phyloP scores from a whole-genome alignment of 495 filamentous ascomycete species.

The Choiromyces venosus region DNA sequence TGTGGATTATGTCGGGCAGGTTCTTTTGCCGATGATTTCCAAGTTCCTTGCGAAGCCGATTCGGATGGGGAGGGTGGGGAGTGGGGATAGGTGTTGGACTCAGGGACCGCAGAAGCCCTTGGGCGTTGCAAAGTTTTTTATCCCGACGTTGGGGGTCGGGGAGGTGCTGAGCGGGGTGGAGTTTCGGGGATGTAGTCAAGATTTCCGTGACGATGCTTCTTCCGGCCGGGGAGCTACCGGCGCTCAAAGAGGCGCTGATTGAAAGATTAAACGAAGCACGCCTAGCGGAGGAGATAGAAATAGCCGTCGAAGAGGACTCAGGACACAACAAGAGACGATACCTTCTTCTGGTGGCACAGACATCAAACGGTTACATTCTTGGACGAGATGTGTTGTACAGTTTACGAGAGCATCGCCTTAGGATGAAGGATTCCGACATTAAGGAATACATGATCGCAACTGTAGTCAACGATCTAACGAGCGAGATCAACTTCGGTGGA shows the following conservation, averaged over 20 bases:
- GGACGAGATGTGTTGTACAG: slow-evolving; percentile 53
- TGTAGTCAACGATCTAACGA: slow-evolving; percentile 48
- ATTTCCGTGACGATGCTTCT: slow-evolving; percentile 50
- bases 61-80: slow-evolving; percentile 38
- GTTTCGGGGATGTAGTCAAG: slow-evolving; percentile 47
- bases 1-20: slow-evolving; percentile 56
- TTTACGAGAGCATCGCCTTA: slow-evolving; percentile 22
- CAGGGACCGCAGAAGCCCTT: slow-evolving; percentile 45
- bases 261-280: slow-evolving; percentile 8
- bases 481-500: slow-evolving; percentile 48
- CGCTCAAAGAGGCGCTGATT: slow-evolving; percentile 12
- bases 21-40: slow-evolving; percentile 54
- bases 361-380: slow-evolving; percentile 50
- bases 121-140: slow-evolving; percentile 49
- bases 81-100: slow-evolving; percentile 53
- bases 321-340: slow-evolving; percentile 51
- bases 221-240: neutral
- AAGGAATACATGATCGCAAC: slow-evolving; percentile 10
- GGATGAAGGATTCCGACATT: neutral
- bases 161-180: slow-evolving; percentile 45
- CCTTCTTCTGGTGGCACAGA: slow-evolving; percentile 58
- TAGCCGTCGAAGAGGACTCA: slow-evolving; percentile 47
- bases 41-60: slow-evolving; percentile 47
- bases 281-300: slow-evolving; percentile 37
- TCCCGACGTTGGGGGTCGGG: slow-evolving; percentile 44